Evolutionary conservation across 345 rosid species (phyloP), one percentile per base, ranked within the genome.

Genomic region (Salix suchowensis): DNA sequence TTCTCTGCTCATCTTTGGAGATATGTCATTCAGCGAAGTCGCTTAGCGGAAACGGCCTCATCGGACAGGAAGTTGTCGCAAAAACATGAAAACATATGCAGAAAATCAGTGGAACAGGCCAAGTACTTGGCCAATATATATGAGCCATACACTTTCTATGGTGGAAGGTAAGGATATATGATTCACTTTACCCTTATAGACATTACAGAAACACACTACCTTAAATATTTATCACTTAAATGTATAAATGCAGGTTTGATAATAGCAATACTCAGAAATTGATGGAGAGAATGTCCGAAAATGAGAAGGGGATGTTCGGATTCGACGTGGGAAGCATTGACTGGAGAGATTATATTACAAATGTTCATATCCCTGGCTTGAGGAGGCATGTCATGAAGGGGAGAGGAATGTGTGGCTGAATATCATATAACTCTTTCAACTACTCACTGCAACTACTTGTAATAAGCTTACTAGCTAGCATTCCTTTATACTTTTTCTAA

Each of bases 91-190:
- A 72, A 81, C 11, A 83, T 96, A 11, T 88, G 97, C 84, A 87
- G 83, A 74, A 93, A 91, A 76, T 88, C 93, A 6, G 86, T 93
- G 54, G 98, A 95, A 69, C 99, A 91, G 78, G 96, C 92, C 0
- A 91, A 92, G 90, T 81, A 92, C 68, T 74, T 91, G 84, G 98
- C 98, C 6, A 84, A 84, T 76, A 87, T 91, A 42, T 95, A 95
- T 28, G 91, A 90, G 83, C 99, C 98, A 21, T 96, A 92, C 83
- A 83, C 98, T 69, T 93, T 93, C 74, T 92, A 96, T 76, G 86
- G 89, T 42, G 98, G 99, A 86, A 89, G 98, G 97, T 93, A 68
- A 83, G 77, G 7, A 65, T n/a, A 54, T 21, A 21, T 54, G 61
- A 18, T 50, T 50, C 18, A 18, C 55, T 50, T 16, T 50, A 50